These are phyloP conservation scores for Forsythia viridissima DNA, from an alignment of 257 asterid genomes.

Conservation along the genomic window DNA sequence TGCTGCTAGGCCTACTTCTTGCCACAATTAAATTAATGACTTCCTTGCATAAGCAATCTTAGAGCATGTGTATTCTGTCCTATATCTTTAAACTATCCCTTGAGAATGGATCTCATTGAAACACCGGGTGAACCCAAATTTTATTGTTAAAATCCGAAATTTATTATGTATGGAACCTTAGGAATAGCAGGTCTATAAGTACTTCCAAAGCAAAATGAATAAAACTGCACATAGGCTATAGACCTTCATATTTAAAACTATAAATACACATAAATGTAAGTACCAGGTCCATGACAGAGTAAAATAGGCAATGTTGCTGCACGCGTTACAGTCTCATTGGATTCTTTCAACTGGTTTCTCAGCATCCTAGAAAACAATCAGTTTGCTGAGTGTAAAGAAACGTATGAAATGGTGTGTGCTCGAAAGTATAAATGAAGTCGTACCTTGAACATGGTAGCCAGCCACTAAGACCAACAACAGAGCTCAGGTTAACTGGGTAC, in stretches of 20 bases:
- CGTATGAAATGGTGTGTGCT: not conserved
- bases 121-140: no score
- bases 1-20: no score
- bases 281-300: slow-evolving; percentile 88
- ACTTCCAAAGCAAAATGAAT: no score
- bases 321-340: slow-evolving; percentile 54
- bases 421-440: not conserved
- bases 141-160: no score
- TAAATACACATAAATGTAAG: not conserved
- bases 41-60: no score
- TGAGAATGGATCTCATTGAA: no score
- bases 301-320: slow-evolving; percentile 72
- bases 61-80: no score
- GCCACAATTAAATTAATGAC: no score
- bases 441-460: slow-evolving; percentile 90
- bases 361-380: slow-evolving; percentile 49
- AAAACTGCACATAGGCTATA: not conserved
- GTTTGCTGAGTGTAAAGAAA: slow-evolving; percentile 22
- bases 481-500: slow-evolving; percentile 52
- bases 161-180: no score
- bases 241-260: not conserved
- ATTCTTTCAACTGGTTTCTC: slow-evolving; percentile 52
- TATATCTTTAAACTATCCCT: no score
- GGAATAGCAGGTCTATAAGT: no score
- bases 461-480: slow-evolving; percentile 70